Conservation (phyloP, 169 alveolate genomes). For the Cryptosporidium meleagridis region DNA sequence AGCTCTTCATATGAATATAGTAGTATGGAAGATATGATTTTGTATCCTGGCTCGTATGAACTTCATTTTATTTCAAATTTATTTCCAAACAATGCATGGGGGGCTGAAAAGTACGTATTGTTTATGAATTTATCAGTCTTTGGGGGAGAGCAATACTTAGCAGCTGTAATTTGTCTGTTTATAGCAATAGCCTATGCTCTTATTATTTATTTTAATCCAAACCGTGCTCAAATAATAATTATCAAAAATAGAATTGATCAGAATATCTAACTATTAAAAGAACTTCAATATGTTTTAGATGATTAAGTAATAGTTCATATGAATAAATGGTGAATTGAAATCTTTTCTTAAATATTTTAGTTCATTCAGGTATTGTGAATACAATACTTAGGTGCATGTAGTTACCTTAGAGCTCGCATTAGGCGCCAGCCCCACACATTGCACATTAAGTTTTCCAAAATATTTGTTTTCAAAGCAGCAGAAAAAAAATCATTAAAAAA, state of each 20-base stretch:
- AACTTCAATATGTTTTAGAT: too few species aligned
- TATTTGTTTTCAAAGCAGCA: not conserved
- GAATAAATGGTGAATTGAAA: not conserved
- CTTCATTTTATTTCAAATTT: conserved; percentile 41
- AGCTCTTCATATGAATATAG: conserved; percentile 61
- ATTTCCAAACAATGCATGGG: conserved; percentile 73
- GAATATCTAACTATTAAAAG: not conserved
- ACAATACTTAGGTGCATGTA: conserved; percentile 1
- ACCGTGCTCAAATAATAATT: conserved; percentile 53
- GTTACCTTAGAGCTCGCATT: conserved; percentile 8
- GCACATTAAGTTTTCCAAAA: conserved; percentile 21
- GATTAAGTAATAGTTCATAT: not conserved
- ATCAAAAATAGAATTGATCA: conserved; percentile 42
- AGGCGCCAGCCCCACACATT: conserved; percentile 74
- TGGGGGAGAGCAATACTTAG: conserved; percentile 66
- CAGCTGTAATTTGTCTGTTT: conserved; percentile 52
- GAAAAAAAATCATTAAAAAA: not conserved
- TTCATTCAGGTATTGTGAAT: not conserved
- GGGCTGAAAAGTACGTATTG: conserved; percentile 53
- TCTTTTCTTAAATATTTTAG: not conserved
- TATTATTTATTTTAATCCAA: conserved; percentile 57
- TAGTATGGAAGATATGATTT: conserved; percentile 1
- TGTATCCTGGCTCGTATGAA: conserved; percentile 67
- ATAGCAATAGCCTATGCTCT: conserved; percentile 33
- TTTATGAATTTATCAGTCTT: conserved; percentile 47